phyloP scores from a whole-genome alignment of 495 filamentous ascomycete species.

The Penicillium diatomitis region DNA sequence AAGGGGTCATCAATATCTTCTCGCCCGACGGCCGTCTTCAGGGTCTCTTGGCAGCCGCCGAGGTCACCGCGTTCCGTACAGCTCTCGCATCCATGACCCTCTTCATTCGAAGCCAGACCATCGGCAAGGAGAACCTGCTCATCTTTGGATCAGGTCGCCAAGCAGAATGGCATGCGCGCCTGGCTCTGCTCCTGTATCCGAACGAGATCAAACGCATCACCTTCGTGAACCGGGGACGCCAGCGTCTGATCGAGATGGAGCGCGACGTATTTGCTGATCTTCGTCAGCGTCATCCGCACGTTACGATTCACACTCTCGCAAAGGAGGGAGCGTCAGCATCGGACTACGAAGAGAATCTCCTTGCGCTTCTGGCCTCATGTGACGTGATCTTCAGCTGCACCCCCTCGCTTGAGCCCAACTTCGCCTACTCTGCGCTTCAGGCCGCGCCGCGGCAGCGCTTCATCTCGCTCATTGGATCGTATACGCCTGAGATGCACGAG shows the following conservation, averaged over 20 bases:
- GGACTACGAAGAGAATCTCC: conserved; percentile 20
- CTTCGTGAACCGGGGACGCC: conserved; percentile 65
- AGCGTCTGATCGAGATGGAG: conserved; percentile 30
- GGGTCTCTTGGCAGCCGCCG: conserved; percentile 74
- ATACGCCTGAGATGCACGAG: conserved; percentile 79
- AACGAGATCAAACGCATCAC: conserved; percentile 60
- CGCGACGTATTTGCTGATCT: conserved; percentile 17
- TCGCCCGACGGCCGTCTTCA: conserved; percentile 55
- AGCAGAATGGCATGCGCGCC: conserved; percentile 86
- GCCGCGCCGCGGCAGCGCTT: conserved; percentile 50
- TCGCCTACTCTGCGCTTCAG: conserved; percentile 45
- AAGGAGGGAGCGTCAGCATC: conserved; percentile 18
- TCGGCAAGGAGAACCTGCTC: conserved; percentile 53
- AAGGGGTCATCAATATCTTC: conserved; percentile 74
- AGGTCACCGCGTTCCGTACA: conserved; percentile 88
- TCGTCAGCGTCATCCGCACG: conserved; percentile 15
- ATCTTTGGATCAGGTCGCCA: conserved; percentile 85
- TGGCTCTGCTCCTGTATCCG: conserved; percentile 57
- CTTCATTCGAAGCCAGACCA: conserved; percentile 43
- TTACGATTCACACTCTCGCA: conserved; percentile 17
- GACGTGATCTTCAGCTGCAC: conserved; percentile 80
- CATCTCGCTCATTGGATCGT: conserved; percentile 75
- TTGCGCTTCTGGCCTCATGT: conserved; percentile 19
- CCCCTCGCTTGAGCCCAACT: conserved; percentile 52
- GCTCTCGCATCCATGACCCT: conserved; percentile 76